Evolutionary conservation across 495 filamentous ascomycete species (phyloP).

Genomic region (Podospora didyma): DNA sequence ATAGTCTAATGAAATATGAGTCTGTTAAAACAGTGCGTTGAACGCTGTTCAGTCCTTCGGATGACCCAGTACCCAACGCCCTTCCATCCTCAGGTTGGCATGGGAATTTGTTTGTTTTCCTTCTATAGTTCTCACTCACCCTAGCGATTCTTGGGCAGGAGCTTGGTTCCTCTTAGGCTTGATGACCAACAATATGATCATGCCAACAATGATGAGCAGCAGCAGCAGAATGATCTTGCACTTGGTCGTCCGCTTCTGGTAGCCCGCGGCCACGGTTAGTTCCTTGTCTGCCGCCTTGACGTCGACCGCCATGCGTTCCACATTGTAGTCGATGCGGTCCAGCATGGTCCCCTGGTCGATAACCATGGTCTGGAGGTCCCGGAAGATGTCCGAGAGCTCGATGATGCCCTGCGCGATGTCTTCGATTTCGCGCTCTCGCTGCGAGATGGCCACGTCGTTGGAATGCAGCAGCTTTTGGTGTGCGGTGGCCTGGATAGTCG

Average conservation of each 20-base stretch:
- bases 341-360: slow-evolving; percentile 98
- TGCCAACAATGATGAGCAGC: slow-evolving; percentile 73
- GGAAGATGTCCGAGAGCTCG: slow-evolving; percentile 92
- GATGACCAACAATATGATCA: slow-evolving; percentile 80
- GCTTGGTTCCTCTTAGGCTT: slow-evolving; percentile 69
- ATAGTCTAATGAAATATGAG: background rate
- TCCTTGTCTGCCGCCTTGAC: slow-evolving; percentile 92
- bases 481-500: slow-evolving; percentile 69
- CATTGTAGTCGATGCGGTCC: slow-evolving; percentile 96
- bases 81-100: too few species aligned
- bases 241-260: slow-evolving; percentile 84
- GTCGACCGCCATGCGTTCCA: slow-evolving; percentile 84
- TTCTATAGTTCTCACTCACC: too few species aligned
- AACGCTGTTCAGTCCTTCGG: background rate
- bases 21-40: background rate
- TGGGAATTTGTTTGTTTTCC: too few species aligned
- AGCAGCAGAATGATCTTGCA: slow-evolving; percentile 86
- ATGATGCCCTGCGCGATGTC: slow-evolving; percentile 98
- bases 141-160: too few species aligned
- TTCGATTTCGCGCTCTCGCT: slow-evolving; percentile 95
- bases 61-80: background rate
- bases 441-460: slow-evolving; percentile 81
- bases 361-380: slow-evolving; percentile 91
- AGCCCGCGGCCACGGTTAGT: slow-evolving; percentile 76
- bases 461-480: slow-evolving; percentile 62